Conservation (phyloP, 208 protist genomes). For the Herpetomonas tarakana region DNA sequence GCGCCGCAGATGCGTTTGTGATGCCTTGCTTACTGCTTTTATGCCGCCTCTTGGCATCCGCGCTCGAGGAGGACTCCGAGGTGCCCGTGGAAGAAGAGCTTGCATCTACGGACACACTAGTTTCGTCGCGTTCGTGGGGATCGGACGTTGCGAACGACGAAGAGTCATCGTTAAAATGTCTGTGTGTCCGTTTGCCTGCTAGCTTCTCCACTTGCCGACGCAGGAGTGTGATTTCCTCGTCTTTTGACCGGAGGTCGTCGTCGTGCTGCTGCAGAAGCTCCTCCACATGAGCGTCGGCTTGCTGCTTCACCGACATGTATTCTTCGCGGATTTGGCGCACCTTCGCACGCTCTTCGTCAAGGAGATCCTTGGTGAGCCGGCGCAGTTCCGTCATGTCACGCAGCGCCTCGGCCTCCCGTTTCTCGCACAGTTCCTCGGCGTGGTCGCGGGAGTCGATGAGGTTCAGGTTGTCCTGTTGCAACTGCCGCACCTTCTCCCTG, state of each 20-base stretch:
- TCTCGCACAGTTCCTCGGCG: conserved; percentile 74
- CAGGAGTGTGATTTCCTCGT: conserved; percentile 45
- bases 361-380: conserved; percentile 46
- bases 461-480: conserved; percentile 62
- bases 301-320: conserved; percentile 26
- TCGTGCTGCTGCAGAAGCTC: conserved; percentile 46
- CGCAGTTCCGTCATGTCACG: conserved; percentile 72
- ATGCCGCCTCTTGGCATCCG: neutral
- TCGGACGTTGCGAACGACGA: conserved; percentile 3
- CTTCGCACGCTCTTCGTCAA: conserved; percentile 58
- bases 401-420: conserved; percentile 64
- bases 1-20: conserved; percentile 7
- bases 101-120: conserved; percentile 1
- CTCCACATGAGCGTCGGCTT: conserved; percentile 42
- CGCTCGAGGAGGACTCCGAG: neutral
- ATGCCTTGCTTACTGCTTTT: neutral
- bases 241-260: conserved; percentile 29
- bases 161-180: conserved; percentile 17
- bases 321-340: conserved; percentile 36
- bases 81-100: neutral
- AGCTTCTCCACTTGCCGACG: conserved; percentile 40
- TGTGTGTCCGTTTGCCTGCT: conserved; percentile 13
- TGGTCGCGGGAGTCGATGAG: conserved; percentile 64
- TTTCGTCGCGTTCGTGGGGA: conserved; percentile 2
- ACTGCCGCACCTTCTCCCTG: conserved; percentile 36